Percentiles rank a stretch among this genome's conserved stretches.
Conservation (phyloP, 148 eudicot species). For the Nyssa sinensis region DNA sequence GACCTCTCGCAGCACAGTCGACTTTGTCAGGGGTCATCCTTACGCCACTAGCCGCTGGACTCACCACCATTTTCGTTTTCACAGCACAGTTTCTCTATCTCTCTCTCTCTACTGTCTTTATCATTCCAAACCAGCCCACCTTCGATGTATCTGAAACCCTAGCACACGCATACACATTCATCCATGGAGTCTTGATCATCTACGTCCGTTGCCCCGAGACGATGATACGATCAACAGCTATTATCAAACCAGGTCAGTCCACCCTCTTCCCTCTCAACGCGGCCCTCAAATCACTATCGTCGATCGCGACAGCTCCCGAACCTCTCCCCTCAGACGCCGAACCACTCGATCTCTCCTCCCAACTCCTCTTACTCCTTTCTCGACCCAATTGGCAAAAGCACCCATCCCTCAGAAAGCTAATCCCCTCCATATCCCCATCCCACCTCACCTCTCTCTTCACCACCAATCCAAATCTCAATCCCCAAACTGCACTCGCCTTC, state of each 20-base stretch:
- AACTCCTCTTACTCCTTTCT: constrained; percentile 46
- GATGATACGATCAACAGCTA: constrained; percentile 34
- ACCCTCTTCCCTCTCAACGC: constrained; percentile 8
- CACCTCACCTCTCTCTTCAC: constrained; percentile 48
- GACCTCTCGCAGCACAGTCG: too few relatives aligned
- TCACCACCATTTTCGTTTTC: not conserved
- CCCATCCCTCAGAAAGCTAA: constrained; percentile 42
- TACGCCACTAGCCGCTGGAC: not conserved
- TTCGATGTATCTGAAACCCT: not conserved
- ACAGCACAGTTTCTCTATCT: not conserved
- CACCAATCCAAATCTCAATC: constrained; percentile 36
- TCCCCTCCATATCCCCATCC: constrained; percentile 49
- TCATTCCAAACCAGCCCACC: not conserved
- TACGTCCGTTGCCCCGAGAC: constrained; percentile 1
- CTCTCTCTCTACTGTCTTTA: not conserved
- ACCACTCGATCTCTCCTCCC: constrained; percentile 21
- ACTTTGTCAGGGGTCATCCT: too few relatives aligned
- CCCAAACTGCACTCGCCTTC: constrained; percentile 47
- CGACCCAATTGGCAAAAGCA: constrained; percentile 67
- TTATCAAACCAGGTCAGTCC: constrained; percentile 14
- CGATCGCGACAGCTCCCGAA: not conserved
- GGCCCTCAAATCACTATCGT: constrained; percentile 10
- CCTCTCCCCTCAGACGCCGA: constrained; percentile 6
- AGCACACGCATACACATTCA: not conserved
- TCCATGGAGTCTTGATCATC: not conserved